Evolutionary conservation across 805 yeast species (phyloP).

Genomic region (Hanseniaspora pseudoguilliermondii): DNA sequence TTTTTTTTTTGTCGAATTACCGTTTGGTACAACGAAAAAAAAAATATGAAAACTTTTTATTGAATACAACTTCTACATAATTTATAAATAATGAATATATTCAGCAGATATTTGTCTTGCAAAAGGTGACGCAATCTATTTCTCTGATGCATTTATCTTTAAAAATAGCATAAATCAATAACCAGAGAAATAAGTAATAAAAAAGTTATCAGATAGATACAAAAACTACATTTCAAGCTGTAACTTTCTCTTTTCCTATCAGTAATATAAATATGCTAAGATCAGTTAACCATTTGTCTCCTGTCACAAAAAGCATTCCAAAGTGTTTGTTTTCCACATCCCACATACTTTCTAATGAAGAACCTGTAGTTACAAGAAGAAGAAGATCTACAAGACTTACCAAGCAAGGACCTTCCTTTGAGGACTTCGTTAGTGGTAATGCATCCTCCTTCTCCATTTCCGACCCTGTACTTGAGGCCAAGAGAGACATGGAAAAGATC

Average conservation of each 20-base stretch:
- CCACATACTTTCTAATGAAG: neutral
- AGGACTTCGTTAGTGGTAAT: conserved; percentile 72
- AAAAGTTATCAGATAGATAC: too few relatives aligned
- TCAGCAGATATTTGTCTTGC: too few relatives aligned
- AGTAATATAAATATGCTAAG: neutral
- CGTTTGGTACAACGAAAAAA: too few relatives aligned
- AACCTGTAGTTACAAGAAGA: conserved; percentile 26
- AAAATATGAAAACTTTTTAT: too few relatives aligned
- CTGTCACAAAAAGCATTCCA: neutral
- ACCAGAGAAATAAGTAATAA: too few relatives aligned
- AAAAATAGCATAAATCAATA: too few relatives aligned
- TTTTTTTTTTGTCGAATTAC: neutral
- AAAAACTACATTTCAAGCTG: too few relatives aligned
- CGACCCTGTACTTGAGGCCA: conserved; percentile 69
- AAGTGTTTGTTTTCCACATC: neutral
- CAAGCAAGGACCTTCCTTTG: conserved; percentile 84
- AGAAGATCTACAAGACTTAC: conserved; percentile 49
- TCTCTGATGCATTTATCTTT: too few relatives aligned
- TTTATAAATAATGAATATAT: too few relatives aligned
- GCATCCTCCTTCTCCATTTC: conserved; percentile 44
- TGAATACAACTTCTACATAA: too few relatives aligned
- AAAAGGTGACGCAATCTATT: too few relatives aligned
- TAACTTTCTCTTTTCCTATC: neutral
- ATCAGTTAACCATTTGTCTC: neutral
- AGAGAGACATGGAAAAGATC: conserved; percentile 44